phyloP scores from a whole-genome alignment of 1,284 basidiomycete species.

The Pseudozyma tsukubaensis region DNA sequence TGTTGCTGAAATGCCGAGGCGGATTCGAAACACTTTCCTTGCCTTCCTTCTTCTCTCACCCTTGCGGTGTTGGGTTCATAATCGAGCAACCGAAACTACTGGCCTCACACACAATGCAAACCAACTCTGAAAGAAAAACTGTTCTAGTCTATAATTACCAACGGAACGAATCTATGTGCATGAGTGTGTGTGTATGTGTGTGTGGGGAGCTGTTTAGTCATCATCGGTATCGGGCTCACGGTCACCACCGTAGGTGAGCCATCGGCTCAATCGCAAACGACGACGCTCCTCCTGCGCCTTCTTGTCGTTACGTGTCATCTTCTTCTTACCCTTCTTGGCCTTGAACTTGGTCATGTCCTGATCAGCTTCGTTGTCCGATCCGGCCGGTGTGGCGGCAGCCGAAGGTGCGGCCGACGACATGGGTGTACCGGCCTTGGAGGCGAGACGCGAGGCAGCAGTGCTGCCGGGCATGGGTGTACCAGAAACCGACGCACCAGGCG shows the following conservation, averaged over 20 bases:
- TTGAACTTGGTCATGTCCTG: slow-evolving; percentile 68
- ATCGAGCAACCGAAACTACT: too few species aligned
- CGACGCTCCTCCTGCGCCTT: slow-evolving; percentile 68
- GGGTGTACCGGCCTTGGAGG: slow-evolving; percentile 68
- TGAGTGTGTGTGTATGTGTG: too few species aligned
- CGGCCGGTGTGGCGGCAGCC: slow-evolving; percentile 70
- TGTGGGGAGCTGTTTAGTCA: slow-evolving; percentile 45
- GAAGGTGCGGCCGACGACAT: too few species aligned
- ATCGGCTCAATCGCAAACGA: slow-evolving; percentile 61
- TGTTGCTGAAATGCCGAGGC: too few species aligned
- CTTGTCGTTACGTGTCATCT: slow-evolving; percentile 67
- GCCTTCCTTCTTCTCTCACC: too few species aligned
- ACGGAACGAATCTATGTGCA: slow-evolving; percentile 9
- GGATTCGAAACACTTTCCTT: too few species aligned
- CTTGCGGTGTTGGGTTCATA: too few species aligned
- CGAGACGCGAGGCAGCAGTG: slow-evolving; percentile 69
- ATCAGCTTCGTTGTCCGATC: slow-evolving; percentile 70
- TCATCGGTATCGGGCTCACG: slow-evolving; percentile 67
- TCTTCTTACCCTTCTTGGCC: slow-evolving; percentile 68
- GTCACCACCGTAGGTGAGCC: slow-evolving; percentile 66
- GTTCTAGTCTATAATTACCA: not conserved
- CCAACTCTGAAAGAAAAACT: too few species aligned
- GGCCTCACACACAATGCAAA: too few species aligned
- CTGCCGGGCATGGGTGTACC: slow-evolving; percentile 71
- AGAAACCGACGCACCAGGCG: slow-evolving; percentile 78